Base-by-base conservation (phyloP, 768 basidiomycete species). In the Lactarius sp. region DNA sequence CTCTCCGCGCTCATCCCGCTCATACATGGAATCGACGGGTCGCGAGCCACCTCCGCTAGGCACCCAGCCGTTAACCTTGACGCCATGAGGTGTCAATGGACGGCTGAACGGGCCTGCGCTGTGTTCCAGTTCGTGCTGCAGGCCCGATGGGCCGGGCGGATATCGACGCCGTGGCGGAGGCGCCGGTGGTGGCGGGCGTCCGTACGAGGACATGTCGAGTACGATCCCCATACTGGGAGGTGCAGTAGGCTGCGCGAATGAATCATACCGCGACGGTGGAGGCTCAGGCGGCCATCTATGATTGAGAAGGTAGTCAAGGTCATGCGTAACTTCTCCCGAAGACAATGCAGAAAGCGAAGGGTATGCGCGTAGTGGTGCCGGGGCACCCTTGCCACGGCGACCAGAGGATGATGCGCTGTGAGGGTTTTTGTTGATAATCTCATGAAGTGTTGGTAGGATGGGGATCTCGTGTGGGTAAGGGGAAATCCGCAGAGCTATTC, bases 401-500 rank as follows among this genome's bases (percentile, higher is more conserved):
- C 68, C 37, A 9, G 69, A 60, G 20, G 69, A 68, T 1, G 72
- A 60, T 9, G 69, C 64, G n/a, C 75, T 76, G 58, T 83, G 80
- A 0, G 86, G 83, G 62, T 82, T 78, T 14, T 82, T 77, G 66
- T 84, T 85, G 69, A 86, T 75, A 36, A 90, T 82, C 69, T 86
- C 82, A n/a, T 85, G 83, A 36, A 91, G 76, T 10, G 84, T 82
- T 1, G 85, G 88, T 10, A 85, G 77, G 5, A 79, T 79, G 10
- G 81, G 81, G 2, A 82, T 75, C 22, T 82, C 78, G 33, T 78
- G 76, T 12, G 81, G 81, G 18, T 78, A 76, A 20, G 74, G 73
- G 0, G 89, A 90, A 54, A 92, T 80, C 37, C 82, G 81, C 20
- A 87, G 86, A 18, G 79, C 89, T 85, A 52, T 42, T 53, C 12